phyloP scores from a whole-genome alignment of 768 basidiomycete species.

The Leucocoprinus leucothites region DNA sequence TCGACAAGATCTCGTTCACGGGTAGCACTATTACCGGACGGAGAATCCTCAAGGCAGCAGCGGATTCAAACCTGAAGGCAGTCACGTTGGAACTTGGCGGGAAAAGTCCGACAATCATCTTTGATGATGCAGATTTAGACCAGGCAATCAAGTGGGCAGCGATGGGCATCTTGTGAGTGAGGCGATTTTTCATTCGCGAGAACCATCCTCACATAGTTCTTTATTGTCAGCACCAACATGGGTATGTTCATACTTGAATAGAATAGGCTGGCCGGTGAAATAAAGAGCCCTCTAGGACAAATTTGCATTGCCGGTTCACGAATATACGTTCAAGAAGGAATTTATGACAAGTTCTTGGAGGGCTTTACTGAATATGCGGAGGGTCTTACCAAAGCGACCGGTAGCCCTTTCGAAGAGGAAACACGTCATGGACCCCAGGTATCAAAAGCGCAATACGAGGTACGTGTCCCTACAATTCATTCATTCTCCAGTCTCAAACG shows the following conservation, averaged over 20 bases:
- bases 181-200: neutral
- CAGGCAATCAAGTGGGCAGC: slow-evolving; percentile 66
- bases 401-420: slow-evolving; percentile 57
- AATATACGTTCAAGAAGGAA: slow-evolving; percentile 73
- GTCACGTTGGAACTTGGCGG: slow-evolving; percentile 75
- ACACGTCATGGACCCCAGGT: slow-evolving; percentile 72
- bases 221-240: slow-evolving; percentile 24
- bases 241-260: slow-evolving; percentile 14
- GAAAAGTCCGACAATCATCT: slow-evolving; percentile 61
- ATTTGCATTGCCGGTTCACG: slow-evolving; percentile 82
- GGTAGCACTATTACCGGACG: slow-evolving; percentile 73
- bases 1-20: slow-evolving; percentile 77
- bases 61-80: slow-evolving; percentile 71
- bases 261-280: no score
- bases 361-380: slow-evolving; percentile 49
- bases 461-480: slow-evolving; percentile 16
- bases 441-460: slow-evolving; percentile 64
- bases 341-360: slow-evolving; percentile 76
- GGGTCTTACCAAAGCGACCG: slow-evolving; percentile 47
- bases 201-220: neutral
- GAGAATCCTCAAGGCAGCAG: slow-evolving; percentile 66
- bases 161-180: slow-evolving; percentile 64
- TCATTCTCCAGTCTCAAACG: no score
- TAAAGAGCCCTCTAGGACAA: slow-evolving; percentile 38
- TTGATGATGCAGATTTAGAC: slow-evolving; percentile 61